Conservation (phyloP, 139 green algal species). For the Volvox africanus region DNA sequence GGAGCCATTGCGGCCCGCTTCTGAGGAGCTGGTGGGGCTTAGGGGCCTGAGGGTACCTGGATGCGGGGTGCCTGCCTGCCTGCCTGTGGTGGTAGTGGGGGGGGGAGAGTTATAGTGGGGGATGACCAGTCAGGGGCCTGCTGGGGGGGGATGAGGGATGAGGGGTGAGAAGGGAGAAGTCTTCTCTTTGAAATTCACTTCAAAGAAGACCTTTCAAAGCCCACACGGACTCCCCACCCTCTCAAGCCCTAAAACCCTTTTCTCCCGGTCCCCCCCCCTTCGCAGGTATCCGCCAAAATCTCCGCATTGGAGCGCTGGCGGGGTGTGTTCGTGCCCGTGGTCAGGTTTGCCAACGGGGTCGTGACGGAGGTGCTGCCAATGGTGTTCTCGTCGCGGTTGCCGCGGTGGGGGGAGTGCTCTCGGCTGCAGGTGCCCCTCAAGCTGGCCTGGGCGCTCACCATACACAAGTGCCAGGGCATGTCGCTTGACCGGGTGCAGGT, state of each 20-base stretch:
- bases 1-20: not conserved
- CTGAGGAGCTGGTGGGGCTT: not conserved
- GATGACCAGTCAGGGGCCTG: not conserved
- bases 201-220: no score
- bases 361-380: slow-evolving; percentile 57
- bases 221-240: not conserved
- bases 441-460: slow-evolving; percentile 84
- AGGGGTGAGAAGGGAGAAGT: no score
- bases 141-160: no score
- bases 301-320: slow-evolving; percentile 26
- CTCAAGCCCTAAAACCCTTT: not conserved
- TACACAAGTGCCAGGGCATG: slow-evolving; percentile 88
- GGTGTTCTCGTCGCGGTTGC: slow-evolving; percentile 63
- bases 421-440: slow-evolving; percentile 81
- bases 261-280: not conserved
- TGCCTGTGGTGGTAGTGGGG: not conserved
- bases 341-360: slow-evolving; percentile 72
- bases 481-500: slow-evolving; percentile 77
- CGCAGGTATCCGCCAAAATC: not conserved
- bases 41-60: no score
- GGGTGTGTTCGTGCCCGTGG: slow-evolving; percentile 58
- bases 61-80: no score
- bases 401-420: slow-evolving; percentile 53
- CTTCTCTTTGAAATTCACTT: no score
- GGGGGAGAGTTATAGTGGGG: not conserved